Evolutionary conservation across 495 filamentous ascomycete genomes (phyloP), one percentile per base, ranked within the genome.

Genomic region (Penicillium dipodomyicola): DNA sequence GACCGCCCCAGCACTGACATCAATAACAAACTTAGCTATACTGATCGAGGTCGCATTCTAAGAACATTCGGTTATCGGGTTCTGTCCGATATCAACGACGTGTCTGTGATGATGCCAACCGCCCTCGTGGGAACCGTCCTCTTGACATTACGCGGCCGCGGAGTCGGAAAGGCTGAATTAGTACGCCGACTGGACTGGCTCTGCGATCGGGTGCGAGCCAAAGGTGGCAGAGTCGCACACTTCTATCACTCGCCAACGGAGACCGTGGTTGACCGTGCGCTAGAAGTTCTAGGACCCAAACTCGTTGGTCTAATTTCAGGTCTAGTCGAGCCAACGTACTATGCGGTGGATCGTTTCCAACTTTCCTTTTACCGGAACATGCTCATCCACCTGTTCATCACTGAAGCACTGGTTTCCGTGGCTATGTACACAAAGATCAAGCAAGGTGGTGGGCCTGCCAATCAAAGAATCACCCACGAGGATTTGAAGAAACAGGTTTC

Each of bases 281-380:
- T 98, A 14, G 92, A 96, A 42, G 94, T 97, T 0, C 79, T 98
- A 2, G 94, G 94, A 0, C 87, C 89, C 32, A 87, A 91, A 54
- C 81, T 98, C 4, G 90, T 98, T 1, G 91, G 92, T 5, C 72
- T 85, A 1, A 82, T 95, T 1, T 77, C 85, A 43, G 91, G 86
- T 3, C 72, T 98, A 14, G 86, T 85, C 0, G 94, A 98, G 67
- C 87, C 88, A 12, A 96, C 92, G 0, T 97, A 88, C 67, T 95
- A 89, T 63, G 93, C 94, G 3, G 91, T 96, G 27, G 94, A 98
- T 70, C 83, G 92, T 49, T 98, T 98, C 75, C 93, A 97, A 64
- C 82, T 98, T 9, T 94, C 89, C 1, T 98, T 97, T 72, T 98
- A 97, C 70, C 86, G 94, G 41, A 98, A 98, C 70, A 97, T 97